Evolutionary conservation across 2,329 filamentous ascomycete species (phyloP).

Genomic region (Didymosphaeria variabile): DNA sequence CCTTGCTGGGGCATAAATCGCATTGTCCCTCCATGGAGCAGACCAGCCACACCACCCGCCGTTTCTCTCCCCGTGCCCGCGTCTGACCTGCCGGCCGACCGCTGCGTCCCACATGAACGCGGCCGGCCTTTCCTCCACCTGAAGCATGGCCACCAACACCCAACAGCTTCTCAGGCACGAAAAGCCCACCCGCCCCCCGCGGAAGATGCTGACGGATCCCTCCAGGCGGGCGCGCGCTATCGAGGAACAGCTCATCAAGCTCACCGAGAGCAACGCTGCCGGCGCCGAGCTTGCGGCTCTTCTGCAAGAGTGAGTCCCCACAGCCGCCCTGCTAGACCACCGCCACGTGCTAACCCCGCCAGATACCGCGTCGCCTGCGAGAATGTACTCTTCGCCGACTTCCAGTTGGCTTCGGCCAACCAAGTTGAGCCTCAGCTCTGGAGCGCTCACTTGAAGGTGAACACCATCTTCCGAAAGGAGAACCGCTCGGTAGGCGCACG

Average conservation of each 20-base stretch:
- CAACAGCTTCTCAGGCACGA: conserved; percentile 63
- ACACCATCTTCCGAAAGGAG: conserved; percentile 77
- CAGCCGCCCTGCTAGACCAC: conserved; percentile 11
- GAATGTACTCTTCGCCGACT: conserved; percentile 75
- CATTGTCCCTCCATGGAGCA: conserved; percentile 66
- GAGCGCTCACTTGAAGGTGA: conserved; percentile 80
- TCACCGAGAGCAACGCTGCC: conserved; percentile 60
- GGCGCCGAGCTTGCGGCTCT: conserved; percentile 60
- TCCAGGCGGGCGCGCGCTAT: conserved; percentile 55
- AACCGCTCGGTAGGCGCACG: conserved; percentile 34
- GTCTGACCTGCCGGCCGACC: conserved; percentile 67
- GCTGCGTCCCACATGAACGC: conserved; percentile 57
- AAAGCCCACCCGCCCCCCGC: conserved; percentile 3
- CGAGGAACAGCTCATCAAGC: conserved; percentile 60
- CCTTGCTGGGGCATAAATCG: conserved; percentile 41
- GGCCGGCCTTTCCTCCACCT: conserved; percentile 31
- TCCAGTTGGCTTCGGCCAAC: conserved; percentile 69
- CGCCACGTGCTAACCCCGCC: conserved; percentile 27
- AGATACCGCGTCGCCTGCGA: conserved; percentile 78
- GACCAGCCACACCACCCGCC: conserved; percentile 57
- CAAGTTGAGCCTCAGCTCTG: conserved; percentile 78
- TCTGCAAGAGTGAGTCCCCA: conserved; percentile 44
- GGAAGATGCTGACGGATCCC: conserved; percentile 31
- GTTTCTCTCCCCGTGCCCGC: conserved; percentile 60
- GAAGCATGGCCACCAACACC: conserved; percentile 57